phyloP scores from a whole-genome alignment of 805 yeast species.

The Schwanniomyces pseudopolymorphus region DNA sequence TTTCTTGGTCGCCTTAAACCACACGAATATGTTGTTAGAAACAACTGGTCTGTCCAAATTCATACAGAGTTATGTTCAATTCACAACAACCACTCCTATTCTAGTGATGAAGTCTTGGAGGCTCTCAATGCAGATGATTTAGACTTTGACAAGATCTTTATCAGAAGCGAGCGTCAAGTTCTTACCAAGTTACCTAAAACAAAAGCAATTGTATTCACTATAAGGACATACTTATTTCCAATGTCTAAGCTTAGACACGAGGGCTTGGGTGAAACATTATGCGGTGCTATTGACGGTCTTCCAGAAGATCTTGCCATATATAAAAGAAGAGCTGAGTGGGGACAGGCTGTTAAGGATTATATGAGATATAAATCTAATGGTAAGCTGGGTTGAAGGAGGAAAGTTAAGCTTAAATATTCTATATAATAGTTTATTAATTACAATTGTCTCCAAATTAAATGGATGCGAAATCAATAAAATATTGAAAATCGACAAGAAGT shows the following conservation, averaged over 20 bases:
- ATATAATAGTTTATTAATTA: no score
- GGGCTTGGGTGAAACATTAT: constrained; percentile 35
- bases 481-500: no score
- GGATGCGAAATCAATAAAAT: no score
- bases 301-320: constrained; percentile 58
- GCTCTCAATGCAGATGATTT: constrained; percentile 28
- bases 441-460: no score
- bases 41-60: constrained; percentile 70
- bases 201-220: constrained; percentile 39
- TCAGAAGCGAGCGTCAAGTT: constrained; percentile 41
- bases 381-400: no score
- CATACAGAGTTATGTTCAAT: not conserved
- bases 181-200: constrained; percentile 37
- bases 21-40: constrained; percentile 56
- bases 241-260: constrained; percentile 28
- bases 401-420: no score
- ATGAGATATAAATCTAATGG: constrained; percentile 2
- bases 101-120: constrained; percentile 16
- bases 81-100: not conserved
- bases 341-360: constrained; percentile 51
- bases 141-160: constrained; percentile 38
- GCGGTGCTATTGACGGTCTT: constrained; percentile 62
- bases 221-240: constrained; percentile 39
- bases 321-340: constrained; percentile 67
- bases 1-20: constrained; percentile 59